Conservation (phyloP, 2,329 filamentous ascomycete species). For the Diaporthe amygdali region DNA sequence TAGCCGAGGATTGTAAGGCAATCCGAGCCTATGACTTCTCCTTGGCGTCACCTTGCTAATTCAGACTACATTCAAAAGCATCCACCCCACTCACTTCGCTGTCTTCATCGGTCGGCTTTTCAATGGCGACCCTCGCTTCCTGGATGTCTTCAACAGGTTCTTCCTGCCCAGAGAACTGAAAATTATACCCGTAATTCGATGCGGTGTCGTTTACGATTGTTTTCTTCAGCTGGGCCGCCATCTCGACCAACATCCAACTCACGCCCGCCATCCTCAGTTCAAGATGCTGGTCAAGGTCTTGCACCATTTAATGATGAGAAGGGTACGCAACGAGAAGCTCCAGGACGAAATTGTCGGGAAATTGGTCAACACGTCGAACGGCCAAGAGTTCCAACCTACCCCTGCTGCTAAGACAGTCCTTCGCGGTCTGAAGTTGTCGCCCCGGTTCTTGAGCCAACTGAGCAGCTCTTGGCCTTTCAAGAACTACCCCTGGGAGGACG, state of each 20-base stretch:
- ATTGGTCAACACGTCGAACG: neutral
- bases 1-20: neutral
- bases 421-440: neutral
- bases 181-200: neutral
- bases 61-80: neutral
- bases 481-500: neutral
- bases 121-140: neutral
- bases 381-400: neutral
- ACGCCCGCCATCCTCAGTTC: neutral
- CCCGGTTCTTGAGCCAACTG: neutral
- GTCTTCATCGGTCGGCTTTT: slow-evolving; percentile 10
- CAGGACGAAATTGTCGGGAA: neutral
- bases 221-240: neutral
- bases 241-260: neutral
- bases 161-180: neutral
- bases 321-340: fast-evolving
- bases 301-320: neutral
- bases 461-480: neutral
- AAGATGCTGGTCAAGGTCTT: neutral
- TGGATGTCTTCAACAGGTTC: neutral
- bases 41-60: neutral
- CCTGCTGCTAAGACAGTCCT: neutral
- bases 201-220: neutral
- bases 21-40: neutral
- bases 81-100: neutral